phyloP scores from a whole-genome alignment of 352 stramenopile genomes.

The Pythium plurisporium region DNA sequence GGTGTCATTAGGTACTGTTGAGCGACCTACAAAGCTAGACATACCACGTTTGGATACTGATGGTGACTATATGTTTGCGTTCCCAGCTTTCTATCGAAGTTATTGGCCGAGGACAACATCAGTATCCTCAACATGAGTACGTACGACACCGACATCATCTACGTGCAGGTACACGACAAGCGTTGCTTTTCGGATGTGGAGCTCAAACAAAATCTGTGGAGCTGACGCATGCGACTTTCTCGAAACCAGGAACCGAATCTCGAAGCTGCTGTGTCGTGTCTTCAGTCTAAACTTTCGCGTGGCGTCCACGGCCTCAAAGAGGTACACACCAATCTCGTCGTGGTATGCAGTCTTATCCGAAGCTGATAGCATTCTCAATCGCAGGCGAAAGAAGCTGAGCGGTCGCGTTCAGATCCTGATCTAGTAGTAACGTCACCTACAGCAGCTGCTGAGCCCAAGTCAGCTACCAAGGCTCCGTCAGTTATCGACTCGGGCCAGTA shows the following conservation, averaged over 20 bases:
- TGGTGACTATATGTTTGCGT: background rate
- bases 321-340: too few species aligned
- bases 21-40: background rate
- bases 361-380: too few species aligned
- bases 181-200: background rate
- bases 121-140: constrained; percentile 91
- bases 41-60: background rate
- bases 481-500: constrained; percentile 72
- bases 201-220: too few species aligned
- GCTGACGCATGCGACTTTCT: too few species aligned
- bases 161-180: constrained; percentile 52
- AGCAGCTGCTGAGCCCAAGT: constrained; percentile 8
- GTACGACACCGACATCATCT: constrained; percentile 88
- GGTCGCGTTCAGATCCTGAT: constrained; percentile 3
- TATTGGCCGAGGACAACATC: constrained; percentile 77
- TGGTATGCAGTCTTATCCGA: too few species aligned
- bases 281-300: constrained; percentile 72
- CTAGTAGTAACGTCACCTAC: constrained; percentile 1
- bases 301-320: constrained; percentile 80
- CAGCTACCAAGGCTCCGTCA: constrained; percentile 3
- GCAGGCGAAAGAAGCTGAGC: constrained; percentile 23
- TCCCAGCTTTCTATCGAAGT: constrained; percentile 69
- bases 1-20: constrained; percentile 51
- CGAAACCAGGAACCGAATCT: constrained; percentile 39
- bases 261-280: constrained; percentile 63